These are phyloP conservation scores for Casuarina cunninghamiana DNA, from an alignment of 306 rosid genomes.

Conservation along the genomic window DNA sequence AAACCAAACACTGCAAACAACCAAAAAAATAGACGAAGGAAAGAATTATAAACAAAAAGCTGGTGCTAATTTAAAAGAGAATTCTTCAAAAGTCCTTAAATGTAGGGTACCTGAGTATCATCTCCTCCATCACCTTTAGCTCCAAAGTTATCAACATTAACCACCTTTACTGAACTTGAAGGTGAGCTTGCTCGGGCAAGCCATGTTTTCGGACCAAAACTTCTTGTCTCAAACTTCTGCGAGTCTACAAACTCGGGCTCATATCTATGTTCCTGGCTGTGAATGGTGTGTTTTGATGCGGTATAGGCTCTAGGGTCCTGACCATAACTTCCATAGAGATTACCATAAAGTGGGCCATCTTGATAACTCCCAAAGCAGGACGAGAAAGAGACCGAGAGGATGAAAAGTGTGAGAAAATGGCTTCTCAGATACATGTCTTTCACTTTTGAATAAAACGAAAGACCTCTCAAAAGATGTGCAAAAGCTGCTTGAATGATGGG, in stretches of 20 bases:
- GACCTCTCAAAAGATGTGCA: slow-evolving; percentile 1
- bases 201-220: slow-evolving; percentile 18
- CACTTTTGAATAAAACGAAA: slow-evolving; percentile 19
- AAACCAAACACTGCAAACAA: slow-evolving; percentile 3
- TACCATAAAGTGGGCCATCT: slow-evolving; percentile 18
- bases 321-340: not conserved
- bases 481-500: not conserved
- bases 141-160: slow-evolving; percentile 64
- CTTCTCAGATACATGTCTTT: slow-evolving; percentile 35
- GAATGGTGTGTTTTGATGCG: not conserved
- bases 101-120: slow-evolving; percentile 47
- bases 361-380: slow-evolving; percentile 32
- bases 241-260: not conserved
- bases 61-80: no score
- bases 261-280: not conserved
- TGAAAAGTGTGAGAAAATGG: slow-evolving; percentile 26
- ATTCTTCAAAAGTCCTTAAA: no score
- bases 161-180: slow-evolving; percentile 3
- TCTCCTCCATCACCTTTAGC: slow-evolving; percentile 51
- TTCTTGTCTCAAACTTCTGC: slow-evolving; percentile 16
- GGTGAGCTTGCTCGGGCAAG: not conserved
- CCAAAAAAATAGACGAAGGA: not conserved
- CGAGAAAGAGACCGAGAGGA: slow-evolving; percentile 27
- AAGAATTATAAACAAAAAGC: not conserved
- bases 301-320: not conserved